Conservation (phyloP, 768 basidiomycete species). For the Suillus cothurnatus region DNA sequence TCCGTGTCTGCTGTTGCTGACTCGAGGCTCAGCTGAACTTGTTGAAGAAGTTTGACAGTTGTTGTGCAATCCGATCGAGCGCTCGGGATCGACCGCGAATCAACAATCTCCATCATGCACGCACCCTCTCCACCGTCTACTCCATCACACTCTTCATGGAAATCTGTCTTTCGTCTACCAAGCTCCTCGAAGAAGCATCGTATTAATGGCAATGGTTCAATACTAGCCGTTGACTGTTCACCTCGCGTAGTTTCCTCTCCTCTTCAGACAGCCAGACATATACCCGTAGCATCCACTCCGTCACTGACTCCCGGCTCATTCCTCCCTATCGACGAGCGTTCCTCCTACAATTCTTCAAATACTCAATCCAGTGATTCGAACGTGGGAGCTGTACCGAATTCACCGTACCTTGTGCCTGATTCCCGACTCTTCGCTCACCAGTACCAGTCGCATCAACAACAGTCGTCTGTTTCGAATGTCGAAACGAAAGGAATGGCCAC, state of each 20-base stretch:
- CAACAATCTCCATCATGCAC: conserved; percentile 25
- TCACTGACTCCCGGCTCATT: conserved; percentile 59
- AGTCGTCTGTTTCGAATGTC: conserved; percentile 14
- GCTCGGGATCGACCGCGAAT: conserved; percentile 29
- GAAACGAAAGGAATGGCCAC: conserved; percentile 22
- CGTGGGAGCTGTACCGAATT: conserved; percentile 33
- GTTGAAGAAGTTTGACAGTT: neutral
- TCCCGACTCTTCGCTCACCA: conserved; percentile 16
- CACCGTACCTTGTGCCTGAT: conserved; percentile 32
- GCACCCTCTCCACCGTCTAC: conserved; percentile 24
- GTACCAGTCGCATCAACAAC: conserved; percentile 14
- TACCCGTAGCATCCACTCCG: conserved; percentile 45
- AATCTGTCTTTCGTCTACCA: conserved; percentile 71
- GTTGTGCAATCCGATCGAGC: conserved; percentile 19
- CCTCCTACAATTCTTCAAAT: conserved; percentile 78
- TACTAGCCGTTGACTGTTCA: conserved; percentile 53
- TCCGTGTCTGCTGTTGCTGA: neutral
- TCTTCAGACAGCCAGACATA: conserved; percentile 24
- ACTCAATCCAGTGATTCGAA: conserved; percentile 77
- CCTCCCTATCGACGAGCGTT: conserved; percentile 58
- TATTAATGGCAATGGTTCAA: conserved; percentile 37
- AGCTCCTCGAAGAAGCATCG: conserved; percentile 64
- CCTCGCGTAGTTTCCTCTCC: conserved; percentile 31
- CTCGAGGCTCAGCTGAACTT: neutral
- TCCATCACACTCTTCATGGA: conserved; percentile 51